phyloP scores from a whole-genome alignment of 805 yeast genomes.

The Sugiyamaella valdiviana region DNA sequence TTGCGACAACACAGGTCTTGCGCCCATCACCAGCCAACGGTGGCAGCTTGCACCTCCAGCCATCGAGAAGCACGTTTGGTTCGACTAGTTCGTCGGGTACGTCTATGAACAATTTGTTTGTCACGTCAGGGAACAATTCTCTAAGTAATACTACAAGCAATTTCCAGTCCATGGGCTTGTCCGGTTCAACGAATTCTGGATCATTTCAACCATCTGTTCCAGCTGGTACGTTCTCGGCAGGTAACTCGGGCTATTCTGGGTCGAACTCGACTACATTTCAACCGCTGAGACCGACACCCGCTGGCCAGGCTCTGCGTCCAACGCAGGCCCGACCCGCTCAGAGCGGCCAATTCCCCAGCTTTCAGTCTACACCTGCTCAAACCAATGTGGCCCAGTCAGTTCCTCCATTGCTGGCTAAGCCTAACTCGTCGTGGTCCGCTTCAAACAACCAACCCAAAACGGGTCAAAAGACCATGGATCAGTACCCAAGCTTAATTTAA shows the following conservation, averaged over 20 bases:
- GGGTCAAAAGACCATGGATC: conserved; percentile 13
- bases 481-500: conserved; percentile 20
- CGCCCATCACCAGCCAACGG: background rate
- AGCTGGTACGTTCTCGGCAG: background rate
- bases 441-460: background rate
- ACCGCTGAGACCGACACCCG: background rate
- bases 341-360: background rate
- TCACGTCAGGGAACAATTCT: background rate
- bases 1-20: background rate
- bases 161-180: background rate
- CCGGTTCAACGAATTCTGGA: background rate
- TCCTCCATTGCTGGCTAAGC: conserved; percentile 10
- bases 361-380: background rate
- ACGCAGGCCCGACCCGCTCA: background rate
- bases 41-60: background rate
- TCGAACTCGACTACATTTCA: background rate
- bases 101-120: background rate
- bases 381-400: background rate
- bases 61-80: background rate
- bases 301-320: background rate
- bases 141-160: background rate
- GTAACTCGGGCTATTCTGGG: background rate
- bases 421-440: conserved; percentile 4
- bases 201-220: background rate
- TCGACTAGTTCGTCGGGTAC: background rate